Conservation (phyloP, 2,329 filamentous ascomycete genomes). For the Penicillium sp. region DNA sequence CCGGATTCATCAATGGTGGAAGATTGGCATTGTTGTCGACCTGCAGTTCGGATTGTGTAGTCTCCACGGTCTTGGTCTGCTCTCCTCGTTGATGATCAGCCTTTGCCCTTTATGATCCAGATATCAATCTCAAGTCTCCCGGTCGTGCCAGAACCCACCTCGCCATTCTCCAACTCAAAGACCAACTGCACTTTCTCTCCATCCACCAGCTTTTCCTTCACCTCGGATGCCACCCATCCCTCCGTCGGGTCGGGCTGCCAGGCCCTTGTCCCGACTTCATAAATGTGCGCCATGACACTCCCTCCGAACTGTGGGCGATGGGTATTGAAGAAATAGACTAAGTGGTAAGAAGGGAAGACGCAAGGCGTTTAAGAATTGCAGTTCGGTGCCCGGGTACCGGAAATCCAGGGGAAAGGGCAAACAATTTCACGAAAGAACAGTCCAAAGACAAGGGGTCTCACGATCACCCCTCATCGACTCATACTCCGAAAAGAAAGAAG, state of each 20-base stretch:
- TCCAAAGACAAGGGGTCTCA: slow-evolving; percentile 28
- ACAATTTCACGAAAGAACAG: slow-evolving; percentile 19
- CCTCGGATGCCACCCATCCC: slow-evolving; percentile 96
- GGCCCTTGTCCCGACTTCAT: slow-evolving; percentile 93
- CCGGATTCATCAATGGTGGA: slow-evolving; percentile 94
- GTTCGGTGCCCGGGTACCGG: slow-evolving; percentile 5
- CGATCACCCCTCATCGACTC: slow-evolving; percentile 26
- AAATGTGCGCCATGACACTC: slow-evolving; percentile 76
- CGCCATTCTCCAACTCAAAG: slow-evolving; percentile 88
- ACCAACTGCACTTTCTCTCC: slow-evolving; percentile 83
- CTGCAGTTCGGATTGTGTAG: slow-evolving; percentile 71
- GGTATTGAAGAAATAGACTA: slow-evolving; percentile 13
- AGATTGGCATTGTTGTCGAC: slow-evolving; percentile 73
- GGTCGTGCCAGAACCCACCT: slow-evolving; percentile 56
- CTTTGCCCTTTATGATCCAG: not conserved
- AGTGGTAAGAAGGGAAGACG: not conserved
- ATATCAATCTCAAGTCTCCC: not conserved
- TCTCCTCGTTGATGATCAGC: slow-evolving; percentile 19
- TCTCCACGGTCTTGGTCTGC: slow-evolving; percentile 77
- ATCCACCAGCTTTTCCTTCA: slow-evolving; percentile 77
- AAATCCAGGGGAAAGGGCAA: slow-evolving; percentile 11
- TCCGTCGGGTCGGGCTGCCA: slow-evolving; percentile 97
- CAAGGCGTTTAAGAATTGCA: slow-evolving; percentile 11
- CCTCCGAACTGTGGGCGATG: slow-evolving; percentile 6
- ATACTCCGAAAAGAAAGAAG: slow-evolving; percentile 23